A percentile compares a stretch with the other conserved stretches of the same genome.
phyloP scores from a whole-genome alignment of 2,329 filamentous ascomycete genomes.

The Neofusicoccum sp. region DNA sequence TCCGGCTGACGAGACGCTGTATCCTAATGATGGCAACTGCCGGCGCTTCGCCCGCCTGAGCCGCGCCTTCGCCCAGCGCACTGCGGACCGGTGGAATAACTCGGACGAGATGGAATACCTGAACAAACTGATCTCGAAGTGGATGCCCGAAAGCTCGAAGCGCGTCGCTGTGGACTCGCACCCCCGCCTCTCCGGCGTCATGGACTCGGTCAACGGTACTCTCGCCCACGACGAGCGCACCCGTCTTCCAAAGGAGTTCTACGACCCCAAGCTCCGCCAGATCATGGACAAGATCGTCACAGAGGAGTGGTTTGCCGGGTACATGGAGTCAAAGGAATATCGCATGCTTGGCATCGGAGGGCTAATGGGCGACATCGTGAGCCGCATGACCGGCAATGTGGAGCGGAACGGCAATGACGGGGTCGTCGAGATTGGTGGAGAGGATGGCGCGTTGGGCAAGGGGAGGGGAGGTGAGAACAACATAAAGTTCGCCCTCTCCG shows the following conservation, averaged over 20 bases:
- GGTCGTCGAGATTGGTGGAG: conserved; percentile 40
- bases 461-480: conserved; percentile 49
- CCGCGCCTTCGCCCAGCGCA: conserved; percentile 47
- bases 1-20: conserved; percentile 50
- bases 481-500: conserved; percentile 75
- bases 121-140: conserved; percentile 73
- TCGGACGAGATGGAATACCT: conserved; percentile 81
- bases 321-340: conserved; percentile 80
- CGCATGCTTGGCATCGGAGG: conserved; percentile 83
- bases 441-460: conserved; percentile 34
- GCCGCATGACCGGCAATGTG: conserved; percentile 43
- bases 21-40: conserved; percentile 50
- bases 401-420: conserved; percentile 37
- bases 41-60: conserved; percentile 48
- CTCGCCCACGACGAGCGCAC: conserved; percentile 80
- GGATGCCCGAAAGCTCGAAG: conserved; percentile 70
- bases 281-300: conserved; percentile 73
- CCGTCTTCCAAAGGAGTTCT: conserved; percentile 79
- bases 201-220: conserved; percentile 91
- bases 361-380: conserved; percentile 77
- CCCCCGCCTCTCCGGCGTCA: conserved; percentile 82
- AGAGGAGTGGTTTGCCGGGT: conserved; percentile 92
- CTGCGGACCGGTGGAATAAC: conserved; percentile 50
- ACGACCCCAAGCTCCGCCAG: conserved; percentile 67
- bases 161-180: conserved; percentile 78